These are phyloP conservation scores for Arthrobotrys entomopaga DNA, from an alignment of 2,329 filamentous ascomycete species.

Conservation along the genomic window DNA sequence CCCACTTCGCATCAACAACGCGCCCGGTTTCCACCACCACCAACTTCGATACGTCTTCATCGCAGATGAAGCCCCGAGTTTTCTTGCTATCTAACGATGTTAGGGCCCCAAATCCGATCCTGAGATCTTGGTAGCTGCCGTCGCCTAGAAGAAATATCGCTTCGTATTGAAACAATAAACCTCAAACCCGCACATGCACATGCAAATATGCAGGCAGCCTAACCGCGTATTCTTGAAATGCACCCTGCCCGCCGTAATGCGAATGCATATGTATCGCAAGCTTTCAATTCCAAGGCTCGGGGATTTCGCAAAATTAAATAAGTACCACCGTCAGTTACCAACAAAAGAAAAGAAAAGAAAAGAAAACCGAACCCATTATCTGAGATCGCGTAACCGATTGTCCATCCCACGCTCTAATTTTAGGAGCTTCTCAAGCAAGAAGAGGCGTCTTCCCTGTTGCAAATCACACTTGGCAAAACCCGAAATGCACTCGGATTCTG, in stretches of 20 bases:
- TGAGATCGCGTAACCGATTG: constrained; percentile 23
- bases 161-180: constrained; percentile 26
- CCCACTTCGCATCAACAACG: constrained; percentile 44
- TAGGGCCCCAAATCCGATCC: neutral
- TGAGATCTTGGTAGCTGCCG: neutral
- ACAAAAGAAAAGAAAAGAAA: too few species aligned
- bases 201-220: constrained; percentile 19
- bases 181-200: constrained; percentile 10
- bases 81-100: constrained; percentile 2
- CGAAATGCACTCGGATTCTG: neutral
- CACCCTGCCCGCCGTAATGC: too few species aligned
- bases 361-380: too few species aligned
- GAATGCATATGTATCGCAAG: too few species aligned
- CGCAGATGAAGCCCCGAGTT: constrained; percentile 7
- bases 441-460: constrained; percentile 32
- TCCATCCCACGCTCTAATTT: constrained; percentile 51
- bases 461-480: constrained; percentile 33
- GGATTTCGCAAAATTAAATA: too few species aligned
- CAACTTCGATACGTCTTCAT: constrained; percentile 13
- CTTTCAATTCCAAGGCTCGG: too few species aligned
- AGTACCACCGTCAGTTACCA: too few species aligned
- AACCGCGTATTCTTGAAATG: too few species aligned
- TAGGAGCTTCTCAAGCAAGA: neutral
- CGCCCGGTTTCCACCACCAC: constrained; percentile 23
- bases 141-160: neutral